Evolutionary conservation across 73 alveolate genomes (phyloP).

Genomic region (Paramecium caudatum): DNA sequence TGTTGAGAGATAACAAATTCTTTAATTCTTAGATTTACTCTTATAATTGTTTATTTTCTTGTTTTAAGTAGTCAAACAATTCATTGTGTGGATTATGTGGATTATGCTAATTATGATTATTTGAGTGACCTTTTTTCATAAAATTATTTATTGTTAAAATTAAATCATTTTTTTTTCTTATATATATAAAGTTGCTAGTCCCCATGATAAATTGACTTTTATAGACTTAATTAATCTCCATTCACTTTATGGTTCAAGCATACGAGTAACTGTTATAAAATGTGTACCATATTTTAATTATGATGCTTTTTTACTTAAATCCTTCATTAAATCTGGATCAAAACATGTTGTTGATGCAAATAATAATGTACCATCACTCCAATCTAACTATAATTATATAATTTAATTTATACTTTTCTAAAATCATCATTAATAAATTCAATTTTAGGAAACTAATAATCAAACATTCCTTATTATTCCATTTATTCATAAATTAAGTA

Average conservation of each 20-base stretch:
- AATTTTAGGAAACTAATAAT: conserved; percentile 67
- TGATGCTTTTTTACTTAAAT: conserved; percentile 85
- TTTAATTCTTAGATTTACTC: conserved; percentile 40
- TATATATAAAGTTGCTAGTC: conserved; percentile 90
- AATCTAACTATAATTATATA: conserved; percentile 79
- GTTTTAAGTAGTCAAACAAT: conserved; percentile 11
- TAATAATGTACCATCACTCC: conserved; percentile 92
- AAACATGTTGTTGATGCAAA: conserved; percentile 96
- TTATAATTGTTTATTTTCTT: conserved; percentile 36
- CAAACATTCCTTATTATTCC: conserved; percentile 48
- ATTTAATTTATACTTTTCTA: conserved; percentile 73
- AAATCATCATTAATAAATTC: conserved; percentile 77
- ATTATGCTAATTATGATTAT: background rate
- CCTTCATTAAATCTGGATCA: conserved; percentile 86
- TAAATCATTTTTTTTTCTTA: conserved; percentile 80
- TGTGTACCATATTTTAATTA: conserved; percentile 80
- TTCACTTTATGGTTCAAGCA: conserved; percentile 81
- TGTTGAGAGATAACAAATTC: background rate
- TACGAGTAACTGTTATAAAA: conserved; percentile 88
- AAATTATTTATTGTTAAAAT: conserved; percentile 29
- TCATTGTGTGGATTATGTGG: conserved; percentile 1
- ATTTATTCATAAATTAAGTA: conserved; percentile 71
- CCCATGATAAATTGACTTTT: conserved; percentile 93
- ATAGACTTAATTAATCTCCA: conserved; percentile 86
- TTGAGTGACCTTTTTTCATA: conserved; percentile 17